Evolutionary conservation across 352 stramenopile genomes (phyloP), one percentile per base, ranked within the genome.

Genomic region (Phytopythium cucurbitacearum): DNA sequence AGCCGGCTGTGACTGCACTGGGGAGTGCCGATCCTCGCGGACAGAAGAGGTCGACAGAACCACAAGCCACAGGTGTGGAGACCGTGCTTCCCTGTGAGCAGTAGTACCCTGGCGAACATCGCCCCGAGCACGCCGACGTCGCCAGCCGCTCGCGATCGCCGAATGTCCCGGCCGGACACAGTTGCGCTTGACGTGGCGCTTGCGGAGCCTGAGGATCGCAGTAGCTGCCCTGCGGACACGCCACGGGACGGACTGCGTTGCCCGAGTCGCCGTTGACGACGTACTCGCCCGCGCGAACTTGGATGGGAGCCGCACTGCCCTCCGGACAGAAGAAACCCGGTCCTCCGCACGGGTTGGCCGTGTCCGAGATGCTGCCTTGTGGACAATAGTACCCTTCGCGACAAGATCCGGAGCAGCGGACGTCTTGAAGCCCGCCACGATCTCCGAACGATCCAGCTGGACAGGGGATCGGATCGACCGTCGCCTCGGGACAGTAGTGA

Each of bases 81-180:
- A 38, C 67, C 28, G 71, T 80, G 53, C 66, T 85, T 11, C 73
- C 77, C 16, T 42, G 47, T 0, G 74, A 65, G 36, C 84, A 94
- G 52, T 71, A 92, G 49, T 76, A 87, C 3, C 84, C 84, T 12
- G 56, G 49, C 11, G 57, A 45, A 51, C 81, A 94, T 5, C n/a
- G 36, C 0, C 75, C 84, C 11, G 73, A 75, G 32, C 84, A 92
- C 0, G 57, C 43, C 8, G 71, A 51, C 4, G 46, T 69, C 3
- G 47, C 33, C n/a, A 95, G 67, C 0, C 70, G 65, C 0, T 45
- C 56, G 7, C 39, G 49, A 32, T 73, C 69, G 7, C 88, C 88
- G 44, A 80, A 97, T 0, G 70, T 89, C 15, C 84, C 84, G 13
- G 60, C 56, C 6, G 75, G 76, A 57, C 82, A 93, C 11, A 80